phyloP scores from a whole-genome alignment of 2,329 filamentous ascomycete species.

The Aspergillus sp. region DNA sequence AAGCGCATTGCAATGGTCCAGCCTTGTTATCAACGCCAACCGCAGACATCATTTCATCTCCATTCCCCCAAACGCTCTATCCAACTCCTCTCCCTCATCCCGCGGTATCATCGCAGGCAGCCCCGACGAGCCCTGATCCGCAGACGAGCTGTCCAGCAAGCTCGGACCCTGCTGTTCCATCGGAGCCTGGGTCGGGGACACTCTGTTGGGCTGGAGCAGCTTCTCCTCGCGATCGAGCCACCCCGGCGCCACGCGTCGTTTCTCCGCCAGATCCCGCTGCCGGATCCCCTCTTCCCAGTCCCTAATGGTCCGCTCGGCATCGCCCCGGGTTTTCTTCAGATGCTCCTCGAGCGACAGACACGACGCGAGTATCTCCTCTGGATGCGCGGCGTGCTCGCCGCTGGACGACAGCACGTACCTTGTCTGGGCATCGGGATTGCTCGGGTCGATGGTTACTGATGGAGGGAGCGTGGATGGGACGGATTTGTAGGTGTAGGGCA shows the following conservation, averaged over 20 bases:
- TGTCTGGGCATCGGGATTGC: conserved; percentile 41
- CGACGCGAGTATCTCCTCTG: conserved; percentile 73
- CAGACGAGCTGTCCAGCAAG: conserved; percentile 29
- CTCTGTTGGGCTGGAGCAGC: conserved; percentile 44
- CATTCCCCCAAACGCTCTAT: conserved; percentile 44
- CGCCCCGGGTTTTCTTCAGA: conserved; percentile 57
- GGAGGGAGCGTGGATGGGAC: conserved; percentile 79
- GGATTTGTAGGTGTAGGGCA: conserved; percentile 90
- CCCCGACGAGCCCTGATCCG: conserved; percentile 21
- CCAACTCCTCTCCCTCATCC: conserved; percentile 44
- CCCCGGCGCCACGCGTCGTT: conserved; percentile 53
- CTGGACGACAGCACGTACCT: conserved; percentile 69
- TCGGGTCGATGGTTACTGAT: conserved; percentile 50
- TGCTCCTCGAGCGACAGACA: conserved; percentile 71
- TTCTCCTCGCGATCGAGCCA: conserved; percentile 56
- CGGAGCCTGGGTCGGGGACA: conserved; percentile 7
- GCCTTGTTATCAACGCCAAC: too few species aligned
- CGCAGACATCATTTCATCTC: conserved; percentile 38
- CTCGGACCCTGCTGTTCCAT: conserved; percentile 15
- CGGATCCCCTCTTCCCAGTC: conserved; percentile 59
- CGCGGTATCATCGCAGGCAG: conserved; percentile 33
- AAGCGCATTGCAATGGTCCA: too few species aligned
- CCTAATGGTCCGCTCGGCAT: conserved; percentile 56
- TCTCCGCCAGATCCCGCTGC: conserved; percentile 53
- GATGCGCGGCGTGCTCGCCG: conserved; percentile 74